phyloP scores from a whole-genome alignment of 345 rosid genomes.

The Physaria fendleri region DNA sequence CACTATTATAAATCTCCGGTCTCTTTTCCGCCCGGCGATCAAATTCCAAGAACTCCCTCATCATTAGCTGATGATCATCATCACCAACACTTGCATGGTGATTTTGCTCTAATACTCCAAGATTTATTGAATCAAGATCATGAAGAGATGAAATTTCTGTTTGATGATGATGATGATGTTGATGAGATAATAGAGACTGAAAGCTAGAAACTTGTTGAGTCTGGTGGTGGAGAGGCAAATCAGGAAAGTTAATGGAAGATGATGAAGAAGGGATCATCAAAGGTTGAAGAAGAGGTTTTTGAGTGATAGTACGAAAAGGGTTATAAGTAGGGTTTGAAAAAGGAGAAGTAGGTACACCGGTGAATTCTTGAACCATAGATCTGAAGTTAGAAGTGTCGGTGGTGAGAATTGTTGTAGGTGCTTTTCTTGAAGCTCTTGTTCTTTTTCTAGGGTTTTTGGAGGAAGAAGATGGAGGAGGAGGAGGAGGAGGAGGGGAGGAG shows the following conservation, averaged over 20 bases:
- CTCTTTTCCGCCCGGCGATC: slow-evolving; percentile 37
- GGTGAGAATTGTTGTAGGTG: slow-evolving; percentile 82
- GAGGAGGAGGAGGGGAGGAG: slow-evolving; percentile 25
- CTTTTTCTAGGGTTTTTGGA: slow-evolving; percentile 70
- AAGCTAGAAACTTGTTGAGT: slow-evolving; percentile 17
- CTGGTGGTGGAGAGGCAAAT: slow-evolving; percentile 23
- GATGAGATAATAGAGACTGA: slow-evolving; percentile 23
- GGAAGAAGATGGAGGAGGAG: slow-evolving; percentile 7
- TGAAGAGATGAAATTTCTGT: slow-evolving; percentile 16
- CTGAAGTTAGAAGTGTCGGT: slow-evolving; percentile 88
- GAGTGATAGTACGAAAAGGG: slow-evolving; percentile 52
- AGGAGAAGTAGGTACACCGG: slow-evolving; percentile 79
- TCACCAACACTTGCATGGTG: slow-evolving; percentile 1
- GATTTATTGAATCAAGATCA: slow-evolving; percentile 11
- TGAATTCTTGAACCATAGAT: slow-evolving; percentile 95
- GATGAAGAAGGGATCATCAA: slow-evolving; percentile 17
- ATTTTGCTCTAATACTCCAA: slow-evolving; percentile 6
- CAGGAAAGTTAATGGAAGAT: slow-evolving; percentile 31
- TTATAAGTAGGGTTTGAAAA: slow-evolving; percentile 52
- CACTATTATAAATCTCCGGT: slow-evolving; percentile 32
- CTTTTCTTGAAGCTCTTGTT: slow-evolving; percentile 80
- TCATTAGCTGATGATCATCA: slow-evolving; percentile 11
- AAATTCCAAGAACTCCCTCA: slow-evolving; percentile 36
- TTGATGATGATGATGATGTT: slow-evolving; percentile 14
- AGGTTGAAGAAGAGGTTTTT: slow-evolving; percentile 43